phyloP scores from a whole-genome alignment of 2,329 filamentous ascomycete genomes.

The Trichoderma hamatum region DNA sequence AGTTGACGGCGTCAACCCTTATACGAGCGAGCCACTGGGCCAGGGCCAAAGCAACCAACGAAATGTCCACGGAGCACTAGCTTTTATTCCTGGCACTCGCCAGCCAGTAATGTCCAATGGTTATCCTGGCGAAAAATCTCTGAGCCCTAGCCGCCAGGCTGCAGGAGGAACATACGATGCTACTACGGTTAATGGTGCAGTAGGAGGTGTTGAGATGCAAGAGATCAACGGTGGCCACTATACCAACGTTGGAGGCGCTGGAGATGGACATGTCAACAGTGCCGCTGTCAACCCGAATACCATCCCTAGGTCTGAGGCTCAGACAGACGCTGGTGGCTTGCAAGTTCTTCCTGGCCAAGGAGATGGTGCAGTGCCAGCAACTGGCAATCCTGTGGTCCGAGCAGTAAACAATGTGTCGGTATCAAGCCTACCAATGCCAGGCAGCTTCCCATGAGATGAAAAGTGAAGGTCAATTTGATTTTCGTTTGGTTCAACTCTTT shows the following conservation, averaged over 20 bases:
- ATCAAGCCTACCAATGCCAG: slow-evolving; percentile 70
- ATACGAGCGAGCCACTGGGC: slow-evolving; percentile 51
- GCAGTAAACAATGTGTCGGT: slow-evolving; percentile 48
- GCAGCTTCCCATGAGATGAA: slow-evolving; percentile 52
- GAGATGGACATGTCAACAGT: slow-evolving; percentile 26
- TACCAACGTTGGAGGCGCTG: slow-evolving; percentile 20
- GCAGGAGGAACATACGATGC: background rate
- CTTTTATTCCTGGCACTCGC: slow-evolving; percentile 10
- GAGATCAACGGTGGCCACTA: slow-evolving; percentile 28
- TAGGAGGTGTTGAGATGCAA: background rate
- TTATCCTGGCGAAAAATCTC: background rate
- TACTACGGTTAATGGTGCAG: background rate
- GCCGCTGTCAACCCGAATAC: slow-evolving; percentile 27
- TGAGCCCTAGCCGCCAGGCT: background rate
- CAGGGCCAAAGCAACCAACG: slow-evolving; percentile 30
- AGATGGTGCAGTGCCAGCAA: slow-evolving; percentile 19
- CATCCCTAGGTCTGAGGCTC: slow-evolving; percentile 33
- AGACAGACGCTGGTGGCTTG: slow-evolving; percentile 30
- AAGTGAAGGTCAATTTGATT: background rate
- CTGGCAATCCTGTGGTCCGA: slow-evolving; percentile 5
- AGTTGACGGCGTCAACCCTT: slow-evolving; percentile 61
- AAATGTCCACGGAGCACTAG: background rate
- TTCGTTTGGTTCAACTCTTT: too few species aligned
- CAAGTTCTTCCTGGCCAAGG: slow-evolving; percentile 27
- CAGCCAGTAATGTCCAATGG: slow-evolving; percentile 6